These are phyloP conservation scores for Hypoxylon sp. DNA, from an alignment of 2,329 filamentous ascomycete species.

Conservation along the genomic window DNA sequence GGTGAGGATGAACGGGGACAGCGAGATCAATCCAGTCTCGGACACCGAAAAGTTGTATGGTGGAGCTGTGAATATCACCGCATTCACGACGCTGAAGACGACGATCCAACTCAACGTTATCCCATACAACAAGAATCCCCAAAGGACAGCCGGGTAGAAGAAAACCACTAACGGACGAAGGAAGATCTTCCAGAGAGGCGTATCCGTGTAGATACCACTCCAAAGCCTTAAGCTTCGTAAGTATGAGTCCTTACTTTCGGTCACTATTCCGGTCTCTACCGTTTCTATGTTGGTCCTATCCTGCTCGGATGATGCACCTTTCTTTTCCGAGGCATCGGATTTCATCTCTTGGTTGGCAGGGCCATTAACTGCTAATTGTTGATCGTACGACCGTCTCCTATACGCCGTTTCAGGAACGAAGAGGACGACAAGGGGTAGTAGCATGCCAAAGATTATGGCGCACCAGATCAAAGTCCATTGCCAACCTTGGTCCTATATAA, in stretches of 20 bases:
- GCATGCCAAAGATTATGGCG: slow-evolving; percentile 54
- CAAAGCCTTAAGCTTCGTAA: slow-evolving; percentile 48
- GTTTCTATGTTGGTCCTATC: slow-evolving; percentile 27
- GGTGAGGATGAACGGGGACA: slow-evolving; percentile 59
- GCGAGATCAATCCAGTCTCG: slow-evolving; percentile 59
- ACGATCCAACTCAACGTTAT: slow-evolving; percentile 52
- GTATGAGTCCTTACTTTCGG: slow-evolving; percentile 46
- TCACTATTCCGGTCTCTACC: slow-evolving; percentile 39
- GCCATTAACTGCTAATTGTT: slow-evolving; percentile 22
- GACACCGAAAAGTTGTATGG: slow-evolving; percentile 62
- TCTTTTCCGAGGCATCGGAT: slow-evolving; percentile 37
- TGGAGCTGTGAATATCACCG: slow-evolving; percentile 57
- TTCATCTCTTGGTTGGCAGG: slow-evolving; percentile 27
- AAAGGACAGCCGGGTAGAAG: slow-evolving; percentile 60
- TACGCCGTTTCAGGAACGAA: slow-evolving; percentile 62
- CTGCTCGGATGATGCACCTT: slow-evolving; percentile 26
- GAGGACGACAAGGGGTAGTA: slow-evolving; percentile 55
- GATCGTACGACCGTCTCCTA: slow-evolving; percentile 45
- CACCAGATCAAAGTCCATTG: slow-evolving; percentile 58
- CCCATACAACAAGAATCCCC: slow-evolving; percentile 60
- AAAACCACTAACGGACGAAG: slow-evolving; percentile 58
- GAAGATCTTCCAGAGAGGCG: slow-evolving; percentile 52
- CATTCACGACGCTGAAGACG: slow-evolving; percentile 58
- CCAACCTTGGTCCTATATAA: slow-evolving; percentile 49
- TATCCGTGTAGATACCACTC: slow-evolving; percentile 49